Evolutionary conservation across 2,329 filamentous ascomycete species (phyloP).

Genomic region (Lasiodiplodia gonubiensis): DNA sequence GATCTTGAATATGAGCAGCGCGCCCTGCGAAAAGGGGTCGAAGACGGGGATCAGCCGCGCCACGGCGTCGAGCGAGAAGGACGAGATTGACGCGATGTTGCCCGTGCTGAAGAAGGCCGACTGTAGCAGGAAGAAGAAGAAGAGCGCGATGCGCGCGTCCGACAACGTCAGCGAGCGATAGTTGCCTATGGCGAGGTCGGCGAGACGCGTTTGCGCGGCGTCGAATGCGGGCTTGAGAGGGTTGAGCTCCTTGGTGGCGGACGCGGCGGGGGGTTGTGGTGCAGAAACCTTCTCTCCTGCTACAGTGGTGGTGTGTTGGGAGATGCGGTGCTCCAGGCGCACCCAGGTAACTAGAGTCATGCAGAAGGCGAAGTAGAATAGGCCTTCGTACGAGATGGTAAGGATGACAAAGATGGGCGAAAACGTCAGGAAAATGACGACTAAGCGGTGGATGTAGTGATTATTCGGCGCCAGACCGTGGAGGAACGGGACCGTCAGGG

Average conservation of each 20-base stretch:
- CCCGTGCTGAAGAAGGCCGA: constrained; percentile 97
- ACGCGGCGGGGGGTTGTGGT: constrained; percentile 34
- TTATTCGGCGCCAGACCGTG: constrained; percentile 80
- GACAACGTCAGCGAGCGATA: constrained; percentile 75
- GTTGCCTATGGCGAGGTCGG: background rate
- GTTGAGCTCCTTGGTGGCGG: constrained; percentile 32
- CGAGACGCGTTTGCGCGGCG: constrained; percentile 33
- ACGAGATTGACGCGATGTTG: constrained; percentile 91
- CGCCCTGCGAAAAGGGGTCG: constrained; percentile 88
- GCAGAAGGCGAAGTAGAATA: constrained; percentile 90
- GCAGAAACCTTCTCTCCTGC: constrained; percentile 33
- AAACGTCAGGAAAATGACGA: constrained; percentile 90
- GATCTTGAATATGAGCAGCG: constrained; percentile 84
- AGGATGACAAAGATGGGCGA: constrained; percentile 94
- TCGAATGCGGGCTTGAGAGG: constrained; percentile 48
- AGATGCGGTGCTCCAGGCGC: constrained; percentile 81
- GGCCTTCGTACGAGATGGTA: constrained; percentile 94
- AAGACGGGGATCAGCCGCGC: constrained; percentile 87
- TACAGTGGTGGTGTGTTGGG: constrained; percentile 47
- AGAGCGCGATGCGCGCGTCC: constrained; percentile 88
- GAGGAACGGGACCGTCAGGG: constrained; percentile 79
- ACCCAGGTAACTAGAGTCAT: constrained; percentile 86
- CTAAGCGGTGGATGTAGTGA: constrained; percentile 87
- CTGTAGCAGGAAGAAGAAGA: constrained; percentile 94
- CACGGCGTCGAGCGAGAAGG: constrained; percentile 92